Percentiles rank a stretch among this genome's conserved stretches.
Conservation (phyloP, 2,329 filamentous ascomycete genomes). For the Aspergillus sp. region DNA sequence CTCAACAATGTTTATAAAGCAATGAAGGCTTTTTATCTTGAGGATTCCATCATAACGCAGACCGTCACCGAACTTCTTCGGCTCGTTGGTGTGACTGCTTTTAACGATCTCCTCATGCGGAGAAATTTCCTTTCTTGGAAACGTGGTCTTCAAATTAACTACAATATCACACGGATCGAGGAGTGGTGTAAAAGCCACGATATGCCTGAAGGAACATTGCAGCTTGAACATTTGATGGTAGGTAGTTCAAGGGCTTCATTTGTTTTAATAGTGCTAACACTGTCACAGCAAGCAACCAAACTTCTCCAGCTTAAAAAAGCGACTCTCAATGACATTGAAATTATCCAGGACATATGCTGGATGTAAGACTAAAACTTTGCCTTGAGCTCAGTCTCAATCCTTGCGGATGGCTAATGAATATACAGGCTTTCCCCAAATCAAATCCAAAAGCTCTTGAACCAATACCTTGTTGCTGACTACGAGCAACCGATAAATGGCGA, state of each 20-base stretch:
- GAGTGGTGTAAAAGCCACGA: slow-evolving; percentile 99
- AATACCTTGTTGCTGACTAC: slow-evolving; percentile 97
- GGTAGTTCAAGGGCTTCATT: neutral
- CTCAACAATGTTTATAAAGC: slow-evolving; percentile 97
- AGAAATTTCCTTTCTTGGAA: slow-evolving; percentile 99
- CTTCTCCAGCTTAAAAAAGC: slow-evolving; percentile 98
- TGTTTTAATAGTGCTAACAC: slow-evolving; percentile 9
- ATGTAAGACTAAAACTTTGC: slow-evolving; percentile 63
- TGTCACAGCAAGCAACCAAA: slow-evolving; percentile 83
- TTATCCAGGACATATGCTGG: slow-evolving; percentile 99
- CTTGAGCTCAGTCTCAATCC: neutral
- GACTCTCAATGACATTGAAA: slow-evolving; percentile 97
- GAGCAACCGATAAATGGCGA: slow-evolving; percentile 99
- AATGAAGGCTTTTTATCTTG: slow-evolving; percentile 97
- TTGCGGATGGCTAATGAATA: slow-evolving; percentile 5
- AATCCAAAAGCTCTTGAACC: slow-evolving; percentile 97
- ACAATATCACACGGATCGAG: slow-evolving; percentile 98
- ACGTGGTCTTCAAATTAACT: slow-evolving; percentile 97
- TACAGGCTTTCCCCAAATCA: slow-evolving; percentile 90
- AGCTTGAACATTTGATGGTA: slow-evolving; percentile 97
- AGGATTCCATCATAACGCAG: slow-evolving; percentile 93
- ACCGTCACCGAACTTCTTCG: slow-evolving; percentile 89
- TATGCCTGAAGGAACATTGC: slow-evolving; percentile 96
- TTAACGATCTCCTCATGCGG: slow-evolving; percentile 96
- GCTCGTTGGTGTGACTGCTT: slow-evolving; percentile 92